A percentile compares a stretch with the other conserved stretches of the same genome.
Evolutionary conservation across 75 land plant genomes (phyloP).

Genomic region (Larix kaempferi): DNA sequence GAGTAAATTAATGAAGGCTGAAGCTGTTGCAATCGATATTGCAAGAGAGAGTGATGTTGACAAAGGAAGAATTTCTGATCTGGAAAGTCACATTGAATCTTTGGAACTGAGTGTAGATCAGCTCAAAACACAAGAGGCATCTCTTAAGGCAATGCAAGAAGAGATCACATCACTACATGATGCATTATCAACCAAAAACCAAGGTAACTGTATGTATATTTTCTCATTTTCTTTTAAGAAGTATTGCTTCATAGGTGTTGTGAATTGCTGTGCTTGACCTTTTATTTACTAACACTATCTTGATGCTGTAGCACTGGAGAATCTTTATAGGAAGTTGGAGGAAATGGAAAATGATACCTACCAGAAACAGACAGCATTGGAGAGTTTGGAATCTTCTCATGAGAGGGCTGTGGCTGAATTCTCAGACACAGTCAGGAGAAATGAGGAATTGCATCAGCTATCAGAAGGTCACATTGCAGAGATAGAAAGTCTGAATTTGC

Average conservation of each 20-base stretch:
- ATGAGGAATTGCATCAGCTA: conserved; percentile 70
- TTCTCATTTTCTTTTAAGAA: neutral
- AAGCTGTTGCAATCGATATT: conserved; percentile 32
- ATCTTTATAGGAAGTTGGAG: conserved; percentile 29
- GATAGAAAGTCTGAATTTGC: conserved; percentile 75
- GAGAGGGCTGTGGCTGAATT: conserved; percentile 64
- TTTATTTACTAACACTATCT: conserved; percentile 3
- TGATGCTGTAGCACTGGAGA: neutral
- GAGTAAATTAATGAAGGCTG: conserved; percentile 54
- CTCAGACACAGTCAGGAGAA: conserved; percentile 67
- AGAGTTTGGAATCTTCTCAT: conserved; percentile 67
- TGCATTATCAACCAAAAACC: conserved; percentile 46
- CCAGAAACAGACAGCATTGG: conserved; percentile 45
- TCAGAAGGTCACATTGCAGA: conserved; percentile 76
- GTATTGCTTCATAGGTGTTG: neutral
- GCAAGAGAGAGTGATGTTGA: conserved; percentile 35
- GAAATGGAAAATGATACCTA: conserved; percentile 57
- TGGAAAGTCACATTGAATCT: conserved; percentile 31
- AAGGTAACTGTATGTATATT: conserved; percentile 42
- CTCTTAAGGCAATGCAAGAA: conserved; percentile 20
- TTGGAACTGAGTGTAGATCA: conserved; percentile 37
- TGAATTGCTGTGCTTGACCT: neutral
- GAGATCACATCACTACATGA: conserved; percentile 40
- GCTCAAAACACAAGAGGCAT: conserved; percentile 16
- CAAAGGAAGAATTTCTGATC: conserved; percentile 16